Conservation (phyloP, 2,329 filamentous ascomycete genomes). For the Hypomyces rosellus region DNA sequence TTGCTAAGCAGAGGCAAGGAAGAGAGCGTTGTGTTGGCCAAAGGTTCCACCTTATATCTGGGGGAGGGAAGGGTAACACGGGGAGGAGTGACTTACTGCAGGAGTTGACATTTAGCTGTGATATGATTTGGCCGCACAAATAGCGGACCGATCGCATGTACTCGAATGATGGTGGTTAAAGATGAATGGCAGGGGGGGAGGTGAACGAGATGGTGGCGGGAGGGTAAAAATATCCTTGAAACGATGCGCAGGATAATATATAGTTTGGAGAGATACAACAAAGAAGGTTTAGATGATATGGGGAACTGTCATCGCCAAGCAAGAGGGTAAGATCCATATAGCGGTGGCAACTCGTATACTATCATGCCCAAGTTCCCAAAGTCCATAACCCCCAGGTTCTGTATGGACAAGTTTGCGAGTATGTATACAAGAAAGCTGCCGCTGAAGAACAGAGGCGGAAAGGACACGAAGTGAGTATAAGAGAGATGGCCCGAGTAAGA, state of each 20-base stretch:
- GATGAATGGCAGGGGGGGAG: constrained; percentile 8
- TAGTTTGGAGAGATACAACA: constrained; percentile 8
- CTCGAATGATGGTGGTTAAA: constrained; percentile 3
- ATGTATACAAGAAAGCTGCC: not conserved
- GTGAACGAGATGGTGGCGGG: not conserved
- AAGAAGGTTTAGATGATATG: constrained; percentile 3
- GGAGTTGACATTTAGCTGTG: constrained; percentile 18
- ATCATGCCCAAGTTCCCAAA: constrained; percentile 6
- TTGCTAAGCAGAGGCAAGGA: constrained; percentile 22
- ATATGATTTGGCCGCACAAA: constrained; percentile 12
- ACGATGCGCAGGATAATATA: not conserved
- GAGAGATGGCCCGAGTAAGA: not conserved
- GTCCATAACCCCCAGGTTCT: constrained; percentile 6
- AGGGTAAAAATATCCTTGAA: not conserved
- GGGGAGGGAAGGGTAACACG: constrained; percentile 9
- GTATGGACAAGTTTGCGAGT: not conserved
- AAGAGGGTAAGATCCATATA: constrained; percentile 9
- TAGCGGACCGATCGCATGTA: constrained; percentile 10
- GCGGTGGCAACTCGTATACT: not conserved
- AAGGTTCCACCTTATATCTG: constrained; percentile 2
- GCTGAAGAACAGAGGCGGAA: constrained; percentile 2
- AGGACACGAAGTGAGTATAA: not conserved
- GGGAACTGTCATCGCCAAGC: constrained; percentile 3
- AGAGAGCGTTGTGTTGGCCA: constrained; percentile 4
- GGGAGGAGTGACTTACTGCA: constrained; percentile 15